phyloP scores from a whole-genome alignment of 2,329 filamentous ascomycete species.

The Aureobasidium namibiae region DNA sequence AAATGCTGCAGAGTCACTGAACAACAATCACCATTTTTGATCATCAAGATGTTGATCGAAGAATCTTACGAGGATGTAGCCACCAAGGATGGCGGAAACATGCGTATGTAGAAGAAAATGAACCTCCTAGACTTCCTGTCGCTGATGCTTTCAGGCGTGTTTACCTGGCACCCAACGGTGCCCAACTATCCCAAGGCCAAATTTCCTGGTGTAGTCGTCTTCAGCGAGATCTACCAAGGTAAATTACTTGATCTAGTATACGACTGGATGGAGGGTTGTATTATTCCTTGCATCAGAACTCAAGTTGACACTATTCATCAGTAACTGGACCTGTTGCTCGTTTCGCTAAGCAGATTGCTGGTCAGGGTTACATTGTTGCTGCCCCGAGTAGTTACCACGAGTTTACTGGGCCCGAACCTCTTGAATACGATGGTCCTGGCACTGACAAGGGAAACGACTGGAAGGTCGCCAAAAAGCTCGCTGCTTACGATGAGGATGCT shows the following conservation, averaged over 20 bases:
- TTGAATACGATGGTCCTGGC: slow-evolving; percentile 79
- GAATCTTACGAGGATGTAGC: slow-evolving; percentile 53
- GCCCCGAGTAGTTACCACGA: slow-evolving; percentile 90
- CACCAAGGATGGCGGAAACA: slow-evolving; percentile 51
- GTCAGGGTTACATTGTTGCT: slow-evolving; percentile 87
- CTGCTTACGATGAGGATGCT: slow-evolving; percentile 66
- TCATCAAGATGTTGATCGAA: slow-evolving; percentile 47
- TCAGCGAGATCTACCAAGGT: slow-evolving; percentile 96
- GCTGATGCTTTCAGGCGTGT: slow-evolving; percentile 52
- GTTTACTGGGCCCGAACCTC: slow-evolving; percentile 74
- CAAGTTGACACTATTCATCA: slow-evolving; percentile 27
- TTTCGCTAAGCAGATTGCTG: slow-evolving; percentile 84
- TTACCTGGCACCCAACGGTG: slow-evolving; percentile 78
- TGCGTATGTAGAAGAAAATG: slow-evolving; percentile 37
- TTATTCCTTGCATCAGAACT: too few relatives aligned
- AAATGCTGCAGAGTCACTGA: not conserved
- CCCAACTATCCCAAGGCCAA: slow-evolving; percentile 80
- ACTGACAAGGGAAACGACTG: slow-evolving; percentile 81
- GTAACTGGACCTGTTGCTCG: slow-evolving; percentile 85
- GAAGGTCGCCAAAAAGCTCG: slow-evolving; percentile 71
- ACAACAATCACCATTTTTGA: not conserved
- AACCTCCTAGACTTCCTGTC: not conserved
- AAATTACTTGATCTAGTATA: slow-evolving; percentile 10
- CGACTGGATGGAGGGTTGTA: not conserved
- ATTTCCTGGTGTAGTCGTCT: slow-evolving; percentile 81